Conservation (phyloP, 805 yeast genomes). For the Wickerhamomyces xylosicus region DNA sequence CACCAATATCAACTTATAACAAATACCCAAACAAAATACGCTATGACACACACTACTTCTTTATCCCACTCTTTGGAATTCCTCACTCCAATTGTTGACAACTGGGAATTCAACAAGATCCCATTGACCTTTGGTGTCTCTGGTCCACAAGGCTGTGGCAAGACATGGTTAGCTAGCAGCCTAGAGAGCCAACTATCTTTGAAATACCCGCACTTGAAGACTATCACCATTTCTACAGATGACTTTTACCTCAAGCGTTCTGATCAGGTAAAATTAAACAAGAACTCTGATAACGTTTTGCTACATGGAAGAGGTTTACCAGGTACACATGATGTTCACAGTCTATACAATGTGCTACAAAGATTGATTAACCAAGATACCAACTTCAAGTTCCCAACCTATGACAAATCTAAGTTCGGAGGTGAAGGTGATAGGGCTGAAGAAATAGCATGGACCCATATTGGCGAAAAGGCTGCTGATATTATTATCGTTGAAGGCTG, state of each 20-base stretch:
- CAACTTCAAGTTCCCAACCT: conserved; percentile 42
- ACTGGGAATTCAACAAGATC: conserved; percentile 18
- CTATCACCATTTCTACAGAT: conserved; percentile 63
- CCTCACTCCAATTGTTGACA: conserved; percentile 20
- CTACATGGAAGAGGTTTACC: conserved; percentile 82
- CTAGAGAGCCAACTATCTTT: conserved; percentile 25
- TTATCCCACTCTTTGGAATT: conserved; percentile 11
- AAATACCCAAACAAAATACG: too few relatives aligned
- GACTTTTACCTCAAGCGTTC: conserved; percentile 69
- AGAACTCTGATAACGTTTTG: conserved; percentile 37
- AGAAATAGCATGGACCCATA: conserved; percentile 26
- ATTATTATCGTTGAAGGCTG: conserved; percentile 85
- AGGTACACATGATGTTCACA: conserved; percentile 75
- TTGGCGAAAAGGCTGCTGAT: conserved; percentile 33
- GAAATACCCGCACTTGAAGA: conserved; percentile 25
- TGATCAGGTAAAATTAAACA: conserved; percentile 43
- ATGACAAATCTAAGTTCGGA: conserved; percentile 60
- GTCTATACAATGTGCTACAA: conserved; percentile 23
- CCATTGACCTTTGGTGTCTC: conserved; percentile 31
- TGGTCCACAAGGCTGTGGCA: conserved; percentile 75
- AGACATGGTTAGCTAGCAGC: conserved; percentile 42
- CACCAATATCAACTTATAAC: too few relatives aligned
- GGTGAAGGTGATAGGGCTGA: conserved; percentile 77
- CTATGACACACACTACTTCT: background rate
- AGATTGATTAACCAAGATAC: conserved; percentile 18